Evolutionary conservation across 2,329 filamentous ascomycete genomes (phyloP).

Genomic region (Hypoxylon rubiginosum): DNA sequence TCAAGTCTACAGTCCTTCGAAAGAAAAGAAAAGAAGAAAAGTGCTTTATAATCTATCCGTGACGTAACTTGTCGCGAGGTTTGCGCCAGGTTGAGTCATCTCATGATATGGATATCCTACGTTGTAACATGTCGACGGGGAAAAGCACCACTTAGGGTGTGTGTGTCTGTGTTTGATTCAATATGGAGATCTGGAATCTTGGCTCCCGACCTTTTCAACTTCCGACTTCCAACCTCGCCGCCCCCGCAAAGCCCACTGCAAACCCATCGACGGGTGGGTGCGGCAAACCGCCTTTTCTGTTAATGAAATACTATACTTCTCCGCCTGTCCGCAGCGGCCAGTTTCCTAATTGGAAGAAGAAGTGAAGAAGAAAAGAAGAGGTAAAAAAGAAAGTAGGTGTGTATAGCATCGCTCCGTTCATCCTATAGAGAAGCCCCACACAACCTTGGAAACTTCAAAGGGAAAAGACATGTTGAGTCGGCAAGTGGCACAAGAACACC

Average conservation of each 20-base stretch:
- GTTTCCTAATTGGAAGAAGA: slow-evolving; percentile 26
- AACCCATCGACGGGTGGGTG: slow-evolving; percentile 20
- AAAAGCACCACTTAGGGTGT: background rate
- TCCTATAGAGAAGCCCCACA: slow-evolving; percentile 37
- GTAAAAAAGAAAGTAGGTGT: slow-evolving; percentile 27
- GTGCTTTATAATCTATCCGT: slow-evolving; percentile 1
- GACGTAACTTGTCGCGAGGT: background rate
- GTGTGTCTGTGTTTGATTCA: slow-evolving; percentile 1
- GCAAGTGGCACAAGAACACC: slow-evolving; percentile 20
- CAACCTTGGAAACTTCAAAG: too few relatives aligned
- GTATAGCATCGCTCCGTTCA: slow-evolving; percentile 33
- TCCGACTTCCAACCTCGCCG: slow-evolving; percentile 14
- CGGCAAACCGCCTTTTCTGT: slow-evolving; percentile 22
- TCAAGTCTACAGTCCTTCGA: background rate
- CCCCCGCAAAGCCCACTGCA: slow-evolving; percentile 17
- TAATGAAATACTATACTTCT: slow-evolving; percentile 32
- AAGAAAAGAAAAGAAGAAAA: background rate
- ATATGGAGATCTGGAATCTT: slow-evolving; percentile 25
- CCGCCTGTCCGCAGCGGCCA: slow-evolving; percentile 45
- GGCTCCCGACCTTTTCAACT: slow-evolving; percentile 15
- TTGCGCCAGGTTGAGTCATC: slow-evolving; percentile 5
- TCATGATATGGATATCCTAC: slow-evolving; percentile 3
- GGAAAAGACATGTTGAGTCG: slow-evolving; percentile 24
- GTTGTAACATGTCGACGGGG: slow-evolving; percentile 4
- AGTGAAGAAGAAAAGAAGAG: background rate